Conservation (phyloP, 345 rosid genomes). For the Toxicodendron radicans region DNA sequence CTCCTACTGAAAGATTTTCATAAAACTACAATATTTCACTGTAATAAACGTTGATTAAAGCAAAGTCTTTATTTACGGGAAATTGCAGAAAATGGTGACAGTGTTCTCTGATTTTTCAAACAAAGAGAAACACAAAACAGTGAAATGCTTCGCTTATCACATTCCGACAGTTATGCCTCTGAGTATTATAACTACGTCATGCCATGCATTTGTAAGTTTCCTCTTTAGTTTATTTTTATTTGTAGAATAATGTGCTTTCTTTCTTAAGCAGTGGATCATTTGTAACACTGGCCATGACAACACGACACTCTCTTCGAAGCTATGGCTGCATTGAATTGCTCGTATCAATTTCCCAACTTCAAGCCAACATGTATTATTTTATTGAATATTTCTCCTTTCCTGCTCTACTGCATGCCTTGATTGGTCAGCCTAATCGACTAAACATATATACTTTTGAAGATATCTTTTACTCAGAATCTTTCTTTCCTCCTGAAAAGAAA, state of each 20-base stretch:
- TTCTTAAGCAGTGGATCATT: neutral
- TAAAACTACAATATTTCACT: too few species aligned
- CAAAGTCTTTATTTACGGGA: neutral
- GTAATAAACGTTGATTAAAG: neutral
- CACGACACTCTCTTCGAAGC: neutral
- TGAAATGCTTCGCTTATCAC: slow-evolving; percentile 9
- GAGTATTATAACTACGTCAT: slow-evolving; percentile 1
- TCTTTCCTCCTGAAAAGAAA: slow-evolving; percentile 16
- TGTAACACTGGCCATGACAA: neutral
- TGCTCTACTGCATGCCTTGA: neutral
- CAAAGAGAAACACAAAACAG: neutral
- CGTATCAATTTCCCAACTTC: slow-evolving; percentile 3
- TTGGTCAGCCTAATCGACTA: neutral
- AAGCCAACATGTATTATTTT: too few species aligned
- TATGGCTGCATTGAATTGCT: slow-evolving; percentile 16
- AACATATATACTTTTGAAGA: neutral
- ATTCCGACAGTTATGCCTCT: slow-evolving; percentile 16
- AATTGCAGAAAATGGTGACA: neutral
- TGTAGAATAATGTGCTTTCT: neutral
- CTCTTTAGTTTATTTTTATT: neutral
- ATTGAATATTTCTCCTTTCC: neutral
- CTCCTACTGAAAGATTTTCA: too few species aligned
- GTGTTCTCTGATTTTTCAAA: neutral
- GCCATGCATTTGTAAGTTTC: neutral
- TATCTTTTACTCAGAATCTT: slow-evolving; percentile 13